Percentiles rank a stretch among this genome's conserved stretches.
Evolutionary conservation across 805 yeast genomes (phyloP).

Genomic region (Saturnispora quitensis): DNA sequence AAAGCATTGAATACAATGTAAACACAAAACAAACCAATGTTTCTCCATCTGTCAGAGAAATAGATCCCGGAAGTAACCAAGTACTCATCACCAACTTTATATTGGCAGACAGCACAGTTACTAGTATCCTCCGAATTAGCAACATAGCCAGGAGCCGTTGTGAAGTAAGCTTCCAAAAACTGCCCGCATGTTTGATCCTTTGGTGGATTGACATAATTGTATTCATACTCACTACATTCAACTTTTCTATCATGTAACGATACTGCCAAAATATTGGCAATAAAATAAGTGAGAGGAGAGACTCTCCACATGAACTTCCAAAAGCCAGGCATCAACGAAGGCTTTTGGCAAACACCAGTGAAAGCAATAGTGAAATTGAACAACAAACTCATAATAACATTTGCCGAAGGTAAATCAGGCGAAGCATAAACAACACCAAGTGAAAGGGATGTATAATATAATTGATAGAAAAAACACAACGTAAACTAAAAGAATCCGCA

Average conservation of each 20-base stretch:
- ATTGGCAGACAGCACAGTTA: slow-evolving; percentile 42
- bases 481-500: slow-evolving; percentile 41
- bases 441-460: slow-evolving; percentile 42
- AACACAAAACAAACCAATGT: slow-evolving; percentile 52
- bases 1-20: slow-evolving; percentile 44
- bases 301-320: slow-evolving; percentile 54
- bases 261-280: slow-evolving; percentile 43
- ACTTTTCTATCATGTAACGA: slow-evolving; percentile 43
- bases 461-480: slow-evolving; percentile 32
- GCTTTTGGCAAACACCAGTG: slow-evolving; percentile 62
- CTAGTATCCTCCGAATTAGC: slow-evolving; percentile 39
- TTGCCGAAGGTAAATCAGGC: slow-evolving; percentile 60
- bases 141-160: slow-evolving; percentile 45
- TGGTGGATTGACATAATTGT: slow-evolving; percentile 44
- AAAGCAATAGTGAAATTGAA: slow-evolving; percentile 53
- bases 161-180: slow-evolving; percentile 36
- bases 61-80: slow-evolving; percentile 34
- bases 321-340: slow-evolving; percentile 50
- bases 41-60: slow-evolving; percentile 51
- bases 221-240: slow-evolving; percentile 39
- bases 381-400: slow-evolving; percentile 45
- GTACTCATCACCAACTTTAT: slow-evolving; percentile 38
- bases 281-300: slow-evolving; percentile 65
- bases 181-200: slow-evolving; percentile 55
- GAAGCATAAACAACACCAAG: slow-evolving; percentile 46